Conservation (phyloP, 2,329 filamentous ascomycete genomes). For the Pseudofabraea citricarpa region DNA sequence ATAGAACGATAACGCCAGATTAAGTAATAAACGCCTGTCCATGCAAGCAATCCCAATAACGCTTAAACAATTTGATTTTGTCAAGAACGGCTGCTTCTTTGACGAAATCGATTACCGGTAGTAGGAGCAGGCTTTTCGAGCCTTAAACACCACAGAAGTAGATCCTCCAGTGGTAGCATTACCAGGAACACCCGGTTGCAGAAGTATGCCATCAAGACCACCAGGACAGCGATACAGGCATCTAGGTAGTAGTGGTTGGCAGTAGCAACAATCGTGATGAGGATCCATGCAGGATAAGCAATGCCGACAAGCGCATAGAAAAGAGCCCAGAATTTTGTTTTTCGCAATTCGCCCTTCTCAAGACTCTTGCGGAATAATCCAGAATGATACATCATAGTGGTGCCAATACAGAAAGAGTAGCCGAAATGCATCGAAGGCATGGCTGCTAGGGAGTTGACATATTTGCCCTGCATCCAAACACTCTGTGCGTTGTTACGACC, state of each 20-base stretch:
- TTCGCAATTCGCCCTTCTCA: conserved; percentile 37
- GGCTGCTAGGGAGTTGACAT: conserved; percentile 44
- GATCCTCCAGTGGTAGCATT: conserved; percentile 44
- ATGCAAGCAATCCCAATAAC: neutral
- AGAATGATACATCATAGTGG: conserved; percentile 47
- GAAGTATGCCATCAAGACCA: conserved; percentile 39
- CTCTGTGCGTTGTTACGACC: conserved; percentile 43
- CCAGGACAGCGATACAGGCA: conserved; percentile 40
- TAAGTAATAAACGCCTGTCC: conserved; percentile 1
- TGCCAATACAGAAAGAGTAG: conserved; percentile 48
- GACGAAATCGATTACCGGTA: conserved; percentile 33
- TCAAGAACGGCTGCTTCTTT: neutral
- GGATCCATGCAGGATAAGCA: conserved; percentile 40
- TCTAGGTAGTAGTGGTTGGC: conserved; percentile 52
- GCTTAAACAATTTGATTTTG: conserved; percentile 1
- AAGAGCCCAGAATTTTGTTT: conserved; percentile 35
- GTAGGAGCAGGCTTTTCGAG: conserved; percentile 45
- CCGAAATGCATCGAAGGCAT: conserved; percentile 52
- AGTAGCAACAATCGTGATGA: conserved; percentile 46
- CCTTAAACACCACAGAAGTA: conserved; percentile 40
- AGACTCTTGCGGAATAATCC: conserved; percentile 34
- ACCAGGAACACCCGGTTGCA: conserved; percentile 44
- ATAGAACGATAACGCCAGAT: neutral
- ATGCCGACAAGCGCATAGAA: conserved; percentile 38
- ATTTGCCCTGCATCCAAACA: conserved; percentile 45